Base-by-base conservation (phyloP, 2,329 filamentous ascomycete species). In the Alternaria metachromatica region DNA sequence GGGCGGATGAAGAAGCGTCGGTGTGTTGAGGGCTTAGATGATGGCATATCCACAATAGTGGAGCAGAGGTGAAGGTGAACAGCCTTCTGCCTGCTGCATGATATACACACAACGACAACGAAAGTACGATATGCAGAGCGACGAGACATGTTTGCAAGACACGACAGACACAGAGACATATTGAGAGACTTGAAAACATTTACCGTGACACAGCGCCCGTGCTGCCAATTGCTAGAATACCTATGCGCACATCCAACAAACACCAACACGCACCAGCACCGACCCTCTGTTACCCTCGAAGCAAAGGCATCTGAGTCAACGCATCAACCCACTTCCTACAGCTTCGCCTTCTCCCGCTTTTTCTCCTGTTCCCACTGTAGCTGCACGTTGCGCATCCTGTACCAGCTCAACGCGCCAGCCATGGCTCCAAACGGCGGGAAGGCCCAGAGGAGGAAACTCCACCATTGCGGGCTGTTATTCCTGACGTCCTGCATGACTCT, bases 361-460 rank as follows among this genome's bases (percentile, higher is more conserved):
- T 82, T 82, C 70, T 82, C 80, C 84, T 80, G 85, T 82, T 89
- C 87, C 94, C 94, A 97, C 63, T 83, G 83, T 78, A 83, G 86
- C 80, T 93, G 92, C 69, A 90, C 89, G 72, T 84, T 85, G 75
- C 87, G 85, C 80, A 94, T 96, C 76, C 88, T 84, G 82, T 89
- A 89, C 77, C 93, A 88, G 71, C 87, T 90, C 89, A 90, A 94
- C 26, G 88, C 80, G 0, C 89, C 92, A 61, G 89, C 86, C 11
- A 86, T 81, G 20, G 89, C 86, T 1, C 90, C 94, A 68, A 96
- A 73, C 44, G 94, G 93, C 67, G 95, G 95, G 76, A 87, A 91
- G 43, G 90, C 69, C 76, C 88, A 79, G 54, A 89, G 80, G 64
- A 91, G 62, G 87, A 88, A 91, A n/a, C 88, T 88, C 95, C 96